These are phyloP conservation scores for Acacia acuminata DNA, from an alignment of 306 rosid species.

Conservation along the genomic window DNA sequence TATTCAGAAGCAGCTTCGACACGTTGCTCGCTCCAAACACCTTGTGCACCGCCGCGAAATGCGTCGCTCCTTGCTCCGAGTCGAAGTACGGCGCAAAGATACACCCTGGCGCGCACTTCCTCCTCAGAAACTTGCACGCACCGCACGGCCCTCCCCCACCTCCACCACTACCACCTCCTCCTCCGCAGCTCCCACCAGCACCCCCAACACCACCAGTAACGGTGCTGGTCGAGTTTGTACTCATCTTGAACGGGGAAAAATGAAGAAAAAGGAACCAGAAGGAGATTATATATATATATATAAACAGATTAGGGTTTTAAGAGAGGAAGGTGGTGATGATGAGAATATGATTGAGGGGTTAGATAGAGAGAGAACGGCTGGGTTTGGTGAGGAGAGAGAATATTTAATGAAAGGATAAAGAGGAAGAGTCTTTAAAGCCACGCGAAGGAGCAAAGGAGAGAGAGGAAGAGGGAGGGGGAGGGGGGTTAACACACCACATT, in stretches of 20 bases:
- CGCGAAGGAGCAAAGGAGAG: slow-evolving; percentile 70
- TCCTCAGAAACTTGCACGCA: slow-evolving; percentile 83
- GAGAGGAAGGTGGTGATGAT: neutral
- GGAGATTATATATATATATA: neutral
- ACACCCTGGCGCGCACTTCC: slow-evolving; percentile 82
- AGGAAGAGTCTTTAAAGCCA: slow-evolving; percentile 88
- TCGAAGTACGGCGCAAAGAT: slow-evolving; percentile 94
- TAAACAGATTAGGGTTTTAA: neutral
- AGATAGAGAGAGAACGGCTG: slow-evolving; percentile 9
- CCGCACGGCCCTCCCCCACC: slow-evolving; percentile 81
- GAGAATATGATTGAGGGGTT: neutral
- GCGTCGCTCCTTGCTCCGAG: slow-evolving; percentile 86
- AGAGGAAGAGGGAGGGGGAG: neutral
- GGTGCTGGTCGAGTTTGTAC: slow-evolving; percentile 51
- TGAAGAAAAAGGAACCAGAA: neutral
- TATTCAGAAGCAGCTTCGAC: slow-evolving; percentile 72
- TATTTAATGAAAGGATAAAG: slow-evolving; percentile 37
- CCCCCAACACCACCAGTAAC: slow-evolving; percentile 27
- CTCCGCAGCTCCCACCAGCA: neutral
- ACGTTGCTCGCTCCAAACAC: slow-evolving; percentile 98
- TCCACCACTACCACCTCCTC: slow-evolving; percentile 14
- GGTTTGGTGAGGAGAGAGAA: slow-evolving; percentile 54
- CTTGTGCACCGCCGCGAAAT: slow-evolving; percentile 93
- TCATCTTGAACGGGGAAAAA: slow-evolving; percentile 39
- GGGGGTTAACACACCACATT: slow-evolving; percentile 58